A percentile compares a stretch with the other conserved stretches of the same genome.
Evolutionary conservation across 2,329 filamentous ascomycete genomes (phyloP).

Genomic region (Pseudogymnoascus sp.): DNA sequence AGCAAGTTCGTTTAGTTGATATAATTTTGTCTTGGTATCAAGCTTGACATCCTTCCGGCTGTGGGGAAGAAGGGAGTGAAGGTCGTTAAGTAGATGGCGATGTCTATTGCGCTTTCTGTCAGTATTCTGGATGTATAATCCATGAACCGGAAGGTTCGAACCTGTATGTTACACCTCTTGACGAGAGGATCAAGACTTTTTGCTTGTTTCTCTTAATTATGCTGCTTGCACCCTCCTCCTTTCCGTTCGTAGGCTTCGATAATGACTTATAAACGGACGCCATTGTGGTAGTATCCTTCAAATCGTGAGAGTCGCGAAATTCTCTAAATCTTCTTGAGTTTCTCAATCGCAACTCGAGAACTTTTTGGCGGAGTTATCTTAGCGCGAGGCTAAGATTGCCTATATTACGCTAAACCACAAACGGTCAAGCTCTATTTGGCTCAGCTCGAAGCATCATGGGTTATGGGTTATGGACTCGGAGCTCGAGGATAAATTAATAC

Average conservation of each 20-base stretch:
- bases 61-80: constrained; percentile 83
- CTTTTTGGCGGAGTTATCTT: constrained; percentile 12
- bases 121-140: neutral
- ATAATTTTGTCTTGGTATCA: constrained; percentile 86
- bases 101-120: constrained; percentile 50
- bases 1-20: constrained; percentile 65
- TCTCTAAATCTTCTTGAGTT: constrained; percentile 11
- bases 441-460: neutral
- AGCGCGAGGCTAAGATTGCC: constrained; percentile 6
- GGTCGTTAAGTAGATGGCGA: constrained; percentile 84
- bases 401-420: constrained; percentile 2
- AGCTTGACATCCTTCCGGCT: constrained; percentile 92
- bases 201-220: constrained; percentile 56
- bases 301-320: constrained; percentile 20
- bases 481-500: neutral
- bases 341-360: constrained; percentile 14
- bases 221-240: constrained; percentile 9
- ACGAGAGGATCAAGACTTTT: constrained; percentile 83
- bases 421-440: neutral
- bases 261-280: constrained; percentile 69
- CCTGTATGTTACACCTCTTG: constrained; percentile 85
- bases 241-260: constrained; percentile 50
- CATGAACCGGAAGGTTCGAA: constrained; percentile 33
- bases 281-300: constrained; percentile 40
- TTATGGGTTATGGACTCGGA: neutral